phyloP scores from a whole-genome alignment of 148 eudicot species.

The Cornus kousa region DNA sequence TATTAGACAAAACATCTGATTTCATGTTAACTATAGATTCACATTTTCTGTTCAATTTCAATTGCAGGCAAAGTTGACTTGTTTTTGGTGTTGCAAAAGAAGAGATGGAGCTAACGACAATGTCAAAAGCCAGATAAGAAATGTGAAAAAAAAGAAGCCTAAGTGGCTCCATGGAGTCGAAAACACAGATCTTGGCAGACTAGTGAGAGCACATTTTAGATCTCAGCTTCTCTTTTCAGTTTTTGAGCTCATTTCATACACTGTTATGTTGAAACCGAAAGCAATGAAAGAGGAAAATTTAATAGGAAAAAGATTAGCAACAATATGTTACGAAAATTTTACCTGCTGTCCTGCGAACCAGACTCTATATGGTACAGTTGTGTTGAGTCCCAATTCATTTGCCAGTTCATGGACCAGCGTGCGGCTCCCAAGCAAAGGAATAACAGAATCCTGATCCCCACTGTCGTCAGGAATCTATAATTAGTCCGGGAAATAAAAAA shows the following conservation, averaged over 20 bases:
- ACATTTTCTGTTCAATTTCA: not conserved
- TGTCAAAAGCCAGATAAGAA: not conserved
- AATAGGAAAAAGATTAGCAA: not conserved
- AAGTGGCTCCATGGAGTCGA: not conserved
- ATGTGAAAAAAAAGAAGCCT: not conserved
- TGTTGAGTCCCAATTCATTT: conserved; percentile 49
- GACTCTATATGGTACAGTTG: conserved; percentile 74
- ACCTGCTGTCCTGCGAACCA: conserved; percentile 92
- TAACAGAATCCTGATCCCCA: conserved; percentile 91
- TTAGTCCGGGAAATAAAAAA: not conserved
- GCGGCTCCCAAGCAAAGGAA: conserved; percentile 83
- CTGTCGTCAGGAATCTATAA: conserved; percentile 30
- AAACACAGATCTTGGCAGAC: not conserved
- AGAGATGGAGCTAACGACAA: not conserved
- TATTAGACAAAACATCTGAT: not conserved
- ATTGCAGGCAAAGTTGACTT: not conserved
- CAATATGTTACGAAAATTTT: not conserved
- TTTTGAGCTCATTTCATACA: not conserved
- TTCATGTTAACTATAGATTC: not conserved
- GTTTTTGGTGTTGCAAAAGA: not conserved
- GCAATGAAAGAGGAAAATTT: too few relatives aligned
- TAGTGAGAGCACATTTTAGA: not conserved
- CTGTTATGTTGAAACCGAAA: not conserved
- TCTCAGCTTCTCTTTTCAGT: not conserved
- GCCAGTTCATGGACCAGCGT: conserved; percentile 57